These are phyloP conservation scores for Aspergillus coremiiformis DNA, from an alignment of 495 filamentous ascomycete genomes.

Conservation along the genomic window DNA sequence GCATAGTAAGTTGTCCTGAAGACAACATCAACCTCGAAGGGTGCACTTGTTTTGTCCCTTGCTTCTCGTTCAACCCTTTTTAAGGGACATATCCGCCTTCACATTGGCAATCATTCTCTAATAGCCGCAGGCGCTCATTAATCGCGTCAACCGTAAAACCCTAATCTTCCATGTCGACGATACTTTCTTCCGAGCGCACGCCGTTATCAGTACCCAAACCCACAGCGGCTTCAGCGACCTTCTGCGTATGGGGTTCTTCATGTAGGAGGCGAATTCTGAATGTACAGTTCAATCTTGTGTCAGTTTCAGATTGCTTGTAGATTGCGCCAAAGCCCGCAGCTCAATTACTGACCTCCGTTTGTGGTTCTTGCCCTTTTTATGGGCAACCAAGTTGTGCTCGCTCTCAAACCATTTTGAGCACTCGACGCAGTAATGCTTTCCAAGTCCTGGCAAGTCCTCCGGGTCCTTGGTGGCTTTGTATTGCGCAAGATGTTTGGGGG, in stretches of 20 bases:
- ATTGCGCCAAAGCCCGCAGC: background rate
- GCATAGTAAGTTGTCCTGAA: slow-evolving; percentile 7
- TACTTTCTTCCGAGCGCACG: slow-evolving; percentile 22
- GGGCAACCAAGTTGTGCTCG: slow-evolving; percentile 65
- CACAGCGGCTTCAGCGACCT: slow-evolving; percentile 74
- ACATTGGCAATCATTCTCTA: background rate
- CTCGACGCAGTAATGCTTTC: slow-evolving; percentile 80
- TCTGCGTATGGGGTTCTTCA: slow-evolving; percentile 79
- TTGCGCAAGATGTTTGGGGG: slow-evolving; percentile 66
- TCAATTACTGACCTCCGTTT: slow-evolving; percentile 66
- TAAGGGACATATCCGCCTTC: background rate
- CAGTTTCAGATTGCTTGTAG: background rate
- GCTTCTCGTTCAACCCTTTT: background rate
- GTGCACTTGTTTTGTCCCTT: background rate
- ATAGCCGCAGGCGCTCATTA: background rate
- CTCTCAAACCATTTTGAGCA: slow-evolving; percentile 95
- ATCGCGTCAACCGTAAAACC: background rate
- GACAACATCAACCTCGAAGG: slow-evolving; percentile 8
- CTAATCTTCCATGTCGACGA: slow-evolving; percentile 34
- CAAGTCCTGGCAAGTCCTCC: slow-evolving; percentile 82
- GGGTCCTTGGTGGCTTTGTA: slow-evolving; percentile 70
- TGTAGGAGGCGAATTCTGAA: slow-evolving; percentile 63
- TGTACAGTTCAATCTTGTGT: background rate
- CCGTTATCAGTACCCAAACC: slow-evolving; percentile 64
- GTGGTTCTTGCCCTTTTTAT: slow-evolving; percentile 83